These are phyloP conservation scores for Fusarium bulbicola DNA, from an alignment of 2,329 filamentous ascomycete species.

Conservation along the genomic window DNA sequence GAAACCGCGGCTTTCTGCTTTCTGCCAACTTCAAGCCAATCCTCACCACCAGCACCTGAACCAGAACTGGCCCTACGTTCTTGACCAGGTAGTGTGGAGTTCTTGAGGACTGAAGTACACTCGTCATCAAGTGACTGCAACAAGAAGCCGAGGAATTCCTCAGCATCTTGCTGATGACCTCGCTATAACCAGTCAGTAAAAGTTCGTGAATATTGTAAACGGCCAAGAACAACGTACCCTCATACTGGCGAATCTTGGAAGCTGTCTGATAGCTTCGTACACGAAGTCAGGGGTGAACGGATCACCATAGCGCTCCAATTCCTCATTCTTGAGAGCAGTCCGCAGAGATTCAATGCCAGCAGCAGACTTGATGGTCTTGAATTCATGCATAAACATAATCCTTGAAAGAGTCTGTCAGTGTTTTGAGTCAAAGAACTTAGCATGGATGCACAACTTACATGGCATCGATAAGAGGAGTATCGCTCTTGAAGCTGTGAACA, in stretches of 20 bases:
- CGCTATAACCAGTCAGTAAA: conserved; percentile 60
- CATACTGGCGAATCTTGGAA: conserved; percentile 92
- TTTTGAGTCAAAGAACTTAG: neutral
- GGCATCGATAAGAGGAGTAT: conserved; percentile 91
- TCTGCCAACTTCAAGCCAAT: conserved; percentile 93
- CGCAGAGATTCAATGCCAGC: conserved; percentile 77
- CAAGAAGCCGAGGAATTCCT: conserved; percentile 94
- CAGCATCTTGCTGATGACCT: conserved; percentile 96
- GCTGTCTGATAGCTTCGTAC: conserved; percentile 87
- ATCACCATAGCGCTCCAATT: conserved; percentile 90
- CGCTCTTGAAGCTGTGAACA: conserved; percentile 91
- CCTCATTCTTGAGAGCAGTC: conserved; percentile 78
- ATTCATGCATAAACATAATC: conserved; percentile 97
- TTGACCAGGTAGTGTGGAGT: conserved; percentile 43
- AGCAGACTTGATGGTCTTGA: conserved; percentile 84
- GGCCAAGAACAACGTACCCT: conserved; percentile 65
- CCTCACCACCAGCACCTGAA: conserved; percentile 48
- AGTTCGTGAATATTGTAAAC: too few species aligned
- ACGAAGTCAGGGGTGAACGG: conserved; percentile 94
- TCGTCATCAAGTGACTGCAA: conserved; percentile 94
- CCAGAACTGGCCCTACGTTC: conserved; percentile 41
- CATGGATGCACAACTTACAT: conserved; percentile 70
- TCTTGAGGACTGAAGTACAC: conserved; percentile 76
- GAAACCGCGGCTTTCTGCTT: conserved; percentile 90
- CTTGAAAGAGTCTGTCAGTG: conserved; percentile 52